Evolutionary conservation across 257 asterid species (phyloP).

Genomic region (Solanum boliviense): DNA sequence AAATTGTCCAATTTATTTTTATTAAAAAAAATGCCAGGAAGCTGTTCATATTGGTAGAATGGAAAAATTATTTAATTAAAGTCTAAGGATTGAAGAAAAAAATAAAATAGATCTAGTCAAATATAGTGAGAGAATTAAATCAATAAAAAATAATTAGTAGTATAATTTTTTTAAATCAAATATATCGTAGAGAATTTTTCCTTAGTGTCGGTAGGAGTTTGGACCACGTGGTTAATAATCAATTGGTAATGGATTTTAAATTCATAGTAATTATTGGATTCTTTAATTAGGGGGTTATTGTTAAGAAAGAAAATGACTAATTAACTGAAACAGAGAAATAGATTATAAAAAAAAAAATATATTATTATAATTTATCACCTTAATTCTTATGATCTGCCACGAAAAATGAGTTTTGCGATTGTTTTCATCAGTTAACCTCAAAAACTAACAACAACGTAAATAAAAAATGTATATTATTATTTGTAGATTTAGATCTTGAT

Average conservation of each 20-base stretch:
- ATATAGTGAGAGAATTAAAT: neutral
- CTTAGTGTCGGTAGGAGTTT: constrained; percentile 13
- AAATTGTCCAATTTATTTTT: neutral
- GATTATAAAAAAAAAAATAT: too few species aligned
- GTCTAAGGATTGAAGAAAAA: neutral
- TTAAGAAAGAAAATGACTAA: constrained; percentile 8
- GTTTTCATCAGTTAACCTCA: too few species aligned
- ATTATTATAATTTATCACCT: neutral
- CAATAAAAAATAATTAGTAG: neutral
- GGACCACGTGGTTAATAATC: constrained; percentile 4
- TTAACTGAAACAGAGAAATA: neutral
- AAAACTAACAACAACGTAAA: too few species aligned
- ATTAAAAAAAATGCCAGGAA: neutral
- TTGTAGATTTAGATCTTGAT: too few species aligned
- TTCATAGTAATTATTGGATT: neutral
- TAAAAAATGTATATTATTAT: too few species aligned
- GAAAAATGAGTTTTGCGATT: neutral
- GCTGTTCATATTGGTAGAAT: neutral
- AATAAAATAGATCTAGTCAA: neutral
- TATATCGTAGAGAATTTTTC: neutral
- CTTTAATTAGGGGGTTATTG: neutral
- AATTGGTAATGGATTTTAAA: neutral
- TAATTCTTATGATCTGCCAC: neutral
- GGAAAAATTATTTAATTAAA: neutral
- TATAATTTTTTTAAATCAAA: neutral